Evolutionary conservation across 306 rosid genomes (phyloP).

Genomic region (Quillaja saponaria): DNA sequence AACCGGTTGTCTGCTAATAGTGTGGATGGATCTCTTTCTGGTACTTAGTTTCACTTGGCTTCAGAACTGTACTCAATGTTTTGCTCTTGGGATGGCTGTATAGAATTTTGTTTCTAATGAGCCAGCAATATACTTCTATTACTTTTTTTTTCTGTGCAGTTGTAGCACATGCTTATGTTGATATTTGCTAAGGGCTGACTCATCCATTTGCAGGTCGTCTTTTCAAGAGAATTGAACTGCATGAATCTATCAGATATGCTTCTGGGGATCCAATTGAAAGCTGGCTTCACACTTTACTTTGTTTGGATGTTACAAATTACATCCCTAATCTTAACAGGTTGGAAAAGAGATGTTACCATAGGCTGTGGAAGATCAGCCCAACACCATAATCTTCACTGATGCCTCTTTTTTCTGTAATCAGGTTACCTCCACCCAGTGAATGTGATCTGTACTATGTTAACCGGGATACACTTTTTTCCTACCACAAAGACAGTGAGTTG

Average conservation of each 20-base stretch:
- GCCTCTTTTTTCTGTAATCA: slow-evolving; percentile 34
- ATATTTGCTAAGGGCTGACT: no score
- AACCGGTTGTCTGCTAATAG: slow-evolving; percentile 57
- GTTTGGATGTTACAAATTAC: slow-evolving; percentile 78
- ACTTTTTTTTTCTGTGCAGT: no score
- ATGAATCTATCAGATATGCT: slow-evolving; percentile 91
- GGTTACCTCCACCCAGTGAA: slow-evolving; percentile 80
- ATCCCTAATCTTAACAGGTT: slow-evolving; percentile 82
- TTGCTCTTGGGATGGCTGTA: no score
- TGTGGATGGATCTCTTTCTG: slow-evolving; percentile 57
- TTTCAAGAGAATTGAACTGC: slow-evolving; percentile 81
- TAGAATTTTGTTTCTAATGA: not conserved
- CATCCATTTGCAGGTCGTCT: slow-evolving; percentile 71
- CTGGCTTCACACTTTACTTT: slow-evolving; percentile 86
- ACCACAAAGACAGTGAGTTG: slow-evolving; percentile 88
- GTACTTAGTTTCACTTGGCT: no score
- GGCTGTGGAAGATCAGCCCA: slow-evolving; percentile 15
- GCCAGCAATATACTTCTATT: no score
- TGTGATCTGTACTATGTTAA: slow-evolving; percentile 92
- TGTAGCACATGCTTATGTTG: not conserved
- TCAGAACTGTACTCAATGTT: no score
- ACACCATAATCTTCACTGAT: slow-evolving; percentile 25
- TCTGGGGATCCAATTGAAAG: slow-evolving; percentile 85
- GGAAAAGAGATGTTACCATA: slow-evolving; percentile 15
- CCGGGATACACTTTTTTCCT: slow-evolving; percentile 93